Percentiles rank a stretch among this genome's conserved stretches.
These are phyloP conservation scores for Rutstroemia sp. DNA, from an alignment of 2,329 filamentous ascomycete genomes.

Conservation along the genomic window DNA sequence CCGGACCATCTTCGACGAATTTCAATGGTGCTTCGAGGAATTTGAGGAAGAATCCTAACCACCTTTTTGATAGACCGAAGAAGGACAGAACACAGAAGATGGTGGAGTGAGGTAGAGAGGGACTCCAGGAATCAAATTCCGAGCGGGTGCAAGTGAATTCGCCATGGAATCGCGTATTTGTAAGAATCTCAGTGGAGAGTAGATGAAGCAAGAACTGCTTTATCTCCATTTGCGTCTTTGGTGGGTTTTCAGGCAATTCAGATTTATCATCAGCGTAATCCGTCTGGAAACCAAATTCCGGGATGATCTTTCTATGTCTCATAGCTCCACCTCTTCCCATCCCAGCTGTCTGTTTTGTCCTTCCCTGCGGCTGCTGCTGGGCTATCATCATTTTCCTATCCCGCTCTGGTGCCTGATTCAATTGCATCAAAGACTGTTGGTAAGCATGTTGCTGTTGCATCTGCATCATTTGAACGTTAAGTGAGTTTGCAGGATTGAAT, in stretches of 20 bases:
- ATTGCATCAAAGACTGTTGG: too few species aligned
- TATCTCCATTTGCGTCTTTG: conserved; percentile 35
- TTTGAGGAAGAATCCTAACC: conserved; percentile 51
- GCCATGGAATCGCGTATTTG: conserved; percentile 41
- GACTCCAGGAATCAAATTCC: conserved; percentile 51
- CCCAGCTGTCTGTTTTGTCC: too few species aligned
- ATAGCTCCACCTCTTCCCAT: too few species aligned
- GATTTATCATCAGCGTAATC: conserved; percentile 4
- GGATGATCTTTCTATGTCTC: too few species aligned
- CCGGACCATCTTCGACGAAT: conserved; percentile 45
- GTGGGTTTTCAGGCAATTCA: conserved; percentile 8
- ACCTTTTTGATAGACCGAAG: conserved; percentile 49
- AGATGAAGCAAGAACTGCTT: conserved; percentile 53
- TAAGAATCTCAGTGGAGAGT: conserved; percentile 45
- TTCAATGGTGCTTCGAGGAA: conserved; percentile 54
- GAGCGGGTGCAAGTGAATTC: conserved; percentile 50
- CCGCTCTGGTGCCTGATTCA: too few species aligned
- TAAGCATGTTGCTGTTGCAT: neutral
- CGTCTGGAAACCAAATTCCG: too few species aligned
- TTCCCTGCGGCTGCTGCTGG: too few species aligned
- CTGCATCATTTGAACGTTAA: neutral
- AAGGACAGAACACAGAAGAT: conserved; percentile 49
- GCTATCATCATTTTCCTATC: too few species aligned
- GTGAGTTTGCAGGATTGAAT: too few species aligned
- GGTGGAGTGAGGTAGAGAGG: conserved; percentile 53